A percentile compares a stretch with the other conserved stretches of the same genome.
phyloP scores from a whole-genome alignment of 2,329 filamentous ascomycete genomes.

The Aspergillus novofumigatus region DNA sequence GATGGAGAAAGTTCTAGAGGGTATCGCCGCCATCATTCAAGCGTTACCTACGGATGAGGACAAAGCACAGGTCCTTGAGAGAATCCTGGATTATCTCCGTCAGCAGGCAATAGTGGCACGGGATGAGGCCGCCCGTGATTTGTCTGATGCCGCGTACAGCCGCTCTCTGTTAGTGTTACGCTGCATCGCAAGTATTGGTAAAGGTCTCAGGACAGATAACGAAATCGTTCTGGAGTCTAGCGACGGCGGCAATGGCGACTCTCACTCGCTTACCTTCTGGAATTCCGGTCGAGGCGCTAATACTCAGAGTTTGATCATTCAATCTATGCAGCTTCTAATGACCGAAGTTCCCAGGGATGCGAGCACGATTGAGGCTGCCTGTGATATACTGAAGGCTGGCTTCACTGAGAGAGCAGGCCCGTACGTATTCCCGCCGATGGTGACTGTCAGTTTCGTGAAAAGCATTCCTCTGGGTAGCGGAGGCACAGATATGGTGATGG shows the following conservation, averaged over 20 bases:
- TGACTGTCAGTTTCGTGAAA: conserved; percentile 40
- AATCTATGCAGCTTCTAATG: conserved; percentile 39
- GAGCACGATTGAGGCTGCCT: conserved; percentile 43
- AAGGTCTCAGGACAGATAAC: conserved; percentile 34
- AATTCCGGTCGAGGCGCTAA: conserved; percentile 27
- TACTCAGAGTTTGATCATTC: conserved; percentile 35
- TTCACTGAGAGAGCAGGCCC: conserved; percentile 42
- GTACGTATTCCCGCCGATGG: conserved; percentile 41
- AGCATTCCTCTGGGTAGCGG: conserved; percentile 36
- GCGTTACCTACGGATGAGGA: conserved; percentile 36
- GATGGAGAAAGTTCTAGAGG: conserved; percentile 42
- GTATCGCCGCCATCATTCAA: conserved; percentile 43
- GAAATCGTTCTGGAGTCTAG: conserved; percentile 35
- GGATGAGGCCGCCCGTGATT: conserved; percentile 26
- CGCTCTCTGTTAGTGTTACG: conserved; percentile 34
- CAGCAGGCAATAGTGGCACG: conserved; percentile 31
- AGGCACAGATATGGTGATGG: conserved; percentile 42
- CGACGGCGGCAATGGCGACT: conserved; percentile 16
- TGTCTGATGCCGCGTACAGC: conserved; percentile 31
- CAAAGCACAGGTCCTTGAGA: conserved; percentile 37
- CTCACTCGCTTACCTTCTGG: conserved; percentile 37
- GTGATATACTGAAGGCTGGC: conserved; percentile 44
- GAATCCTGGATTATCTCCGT: conserved; percentile 36
- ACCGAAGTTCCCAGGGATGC: conserved; percentile 37
- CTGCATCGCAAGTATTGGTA: conserved; percentile 41